Evolutionary conservation across 495 filamentous ascomycete genomes (phyloP).

Genomic region (Extremus antarcticus): DNA sequence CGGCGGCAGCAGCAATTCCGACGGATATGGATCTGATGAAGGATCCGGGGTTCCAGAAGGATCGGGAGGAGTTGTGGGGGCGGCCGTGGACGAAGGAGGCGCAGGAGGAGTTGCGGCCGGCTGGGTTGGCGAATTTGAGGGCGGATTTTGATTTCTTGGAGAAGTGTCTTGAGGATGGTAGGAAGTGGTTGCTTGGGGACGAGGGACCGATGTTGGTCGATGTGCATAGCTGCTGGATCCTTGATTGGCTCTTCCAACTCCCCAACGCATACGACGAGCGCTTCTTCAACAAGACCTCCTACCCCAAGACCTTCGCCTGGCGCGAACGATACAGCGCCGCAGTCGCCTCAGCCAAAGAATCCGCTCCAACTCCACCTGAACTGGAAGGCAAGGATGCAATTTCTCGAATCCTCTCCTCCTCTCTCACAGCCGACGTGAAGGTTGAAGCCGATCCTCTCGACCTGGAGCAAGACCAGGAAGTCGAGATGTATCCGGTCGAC

Average conservation of each 20-base stretch:
- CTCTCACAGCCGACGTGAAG: slow-evolving; percentile 26
- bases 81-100: slow-evolving; percentile 26
- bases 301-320: slow-evolving; percentile 46
- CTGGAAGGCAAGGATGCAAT: slow-evolving; percentile 42
- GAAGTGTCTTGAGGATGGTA: slow-evolving; percentile 43
- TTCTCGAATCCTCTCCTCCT: slow-evolving; percentile 28
- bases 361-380: slow-evolving; percentile 24
- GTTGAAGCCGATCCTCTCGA: slow-evolving; percentile 36
- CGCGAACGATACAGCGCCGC: slow-evolving; percentile 40
- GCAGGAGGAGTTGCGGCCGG: slow-evolving; percentile 30
- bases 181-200: slow-evolving; percentile 43
- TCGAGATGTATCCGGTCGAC: slow-evolving; percentile 47
- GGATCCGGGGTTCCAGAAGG: slow-evolving; percentile 40
- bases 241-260: slow-evolving; percentile 45
- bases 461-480: slow-evolving; percentile 36
- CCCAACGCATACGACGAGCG: slow-evolving; percentile 35
- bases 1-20: slow-evolving; percentile 39
- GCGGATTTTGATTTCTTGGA: slow-evolving; percentile 40
- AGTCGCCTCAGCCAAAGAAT: slow-evolving; percentile 21
- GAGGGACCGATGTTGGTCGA: slow-evolving; percentile 42
- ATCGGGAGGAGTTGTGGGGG: slow-evolving; percentile 39
- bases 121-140: slow-evolving; percentile 37
- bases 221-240: slow-evolving; percentile 47
- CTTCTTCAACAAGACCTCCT: slow-evolving; percentile 32
- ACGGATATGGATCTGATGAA: slow-evolving; percentile 36